Base-by-base conservation (phyloP, 495 filamentous ascomycete genomes). In the Aspergillus sclerotiicarbonarius region DNA sequence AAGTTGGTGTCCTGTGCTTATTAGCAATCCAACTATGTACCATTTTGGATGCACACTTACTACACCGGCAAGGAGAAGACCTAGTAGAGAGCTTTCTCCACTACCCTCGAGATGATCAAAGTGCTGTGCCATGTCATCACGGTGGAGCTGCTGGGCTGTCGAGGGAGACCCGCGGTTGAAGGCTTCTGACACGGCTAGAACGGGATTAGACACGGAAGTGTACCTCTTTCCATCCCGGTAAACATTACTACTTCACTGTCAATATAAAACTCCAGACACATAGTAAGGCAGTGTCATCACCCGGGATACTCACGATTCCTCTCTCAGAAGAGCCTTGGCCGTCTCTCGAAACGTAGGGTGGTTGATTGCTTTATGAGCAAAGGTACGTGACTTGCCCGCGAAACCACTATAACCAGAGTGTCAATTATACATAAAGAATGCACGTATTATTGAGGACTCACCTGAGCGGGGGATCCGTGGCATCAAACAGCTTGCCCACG, bases 71-170 rank as follows among this genome's bases (percentile, higher is more conserved):
- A 35, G 3, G 8, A 35, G 33, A 9, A 72, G 59, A 2, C 68
- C 68, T 8, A 72, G 32, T 1, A 62, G 51, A 21, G 66, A 72
- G n/a, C 63, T 52, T 8, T 58, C 52, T 0, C 56, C 41, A 13
- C 50, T 62, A 20, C 54, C 56, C 25, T 65, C 51, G 3, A 16
- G 4, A 35, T 72, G 70, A 8, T 66, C 53, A 30, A 63, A 63
- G 44, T 72, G 70, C 12, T 66, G 65, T 30, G 62, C 63, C 53
- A 68, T 71, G 46, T 72, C 70, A 53, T 71, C 68, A 3, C 70
- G 61, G 44, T 72, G 68, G 15, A 72, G 58, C 15, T 51, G 51
- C 35, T 72, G 70, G 1, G 59, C 65, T 39, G 53, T 49, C 19
- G 62, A 50, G 15, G 57, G 44, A 4, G 69, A 60, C 16, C 61